phyloP scores from a whole-genome alignment of 768 basidiomycete genomes.

The Amyloporia xantha region DNA sequence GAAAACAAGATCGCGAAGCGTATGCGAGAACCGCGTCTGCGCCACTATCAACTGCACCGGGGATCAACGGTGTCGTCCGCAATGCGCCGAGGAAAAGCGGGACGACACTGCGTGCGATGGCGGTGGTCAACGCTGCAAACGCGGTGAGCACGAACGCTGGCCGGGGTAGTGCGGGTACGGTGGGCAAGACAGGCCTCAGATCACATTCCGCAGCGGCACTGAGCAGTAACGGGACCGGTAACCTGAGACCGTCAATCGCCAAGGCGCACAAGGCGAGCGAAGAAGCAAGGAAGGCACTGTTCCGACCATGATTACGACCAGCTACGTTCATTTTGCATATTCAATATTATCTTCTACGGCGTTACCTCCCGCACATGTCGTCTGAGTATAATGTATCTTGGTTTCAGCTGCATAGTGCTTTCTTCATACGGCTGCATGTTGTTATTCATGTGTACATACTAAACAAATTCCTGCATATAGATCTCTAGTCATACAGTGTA shows the following conservation, averaged over 20 bases:
- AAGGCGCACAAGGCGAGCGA: constrained; percentile 44
- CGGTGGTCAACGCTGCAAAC: constrained; percentile 36
- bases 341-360: too few relatives aligned
- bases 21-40: constrained; percentile 13
- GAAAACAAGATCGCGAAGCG: constrained; percentile 40
- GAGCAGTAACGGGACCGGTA: background rate
- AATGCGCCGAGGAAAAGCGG: constrained; percentile 28
- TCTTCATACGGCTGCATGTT: too few relatives aligned
- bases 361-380: too few relatives aligned
- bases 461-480: too few relatives aligned
- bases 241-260: constrained; percentile 34
- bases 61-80: constrained; percentile 8
- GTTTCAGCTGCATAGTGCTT: too few relatives aligned
- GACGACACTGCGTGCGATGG: constrained; percentile 51
- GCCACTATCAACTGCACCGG: constrained; percentile 2
- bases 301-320: background rate
- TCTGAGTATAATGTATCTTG: too few relatives aligned
- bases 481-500: too few relatives aligned
- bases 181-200: background rate
- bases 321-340: too few relatives aligned
- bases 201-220: background rate
- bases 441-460: too few relatives aligned
- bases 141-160: constrained; percentile 42
- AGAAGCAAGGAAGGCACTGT: constrained; percentile 41
- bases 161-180: constrained; percentile 22